Evolutionary conservation across 345 rosid species (phyloP).

Genomic region (Rubroshorea leprosula): DNA sequence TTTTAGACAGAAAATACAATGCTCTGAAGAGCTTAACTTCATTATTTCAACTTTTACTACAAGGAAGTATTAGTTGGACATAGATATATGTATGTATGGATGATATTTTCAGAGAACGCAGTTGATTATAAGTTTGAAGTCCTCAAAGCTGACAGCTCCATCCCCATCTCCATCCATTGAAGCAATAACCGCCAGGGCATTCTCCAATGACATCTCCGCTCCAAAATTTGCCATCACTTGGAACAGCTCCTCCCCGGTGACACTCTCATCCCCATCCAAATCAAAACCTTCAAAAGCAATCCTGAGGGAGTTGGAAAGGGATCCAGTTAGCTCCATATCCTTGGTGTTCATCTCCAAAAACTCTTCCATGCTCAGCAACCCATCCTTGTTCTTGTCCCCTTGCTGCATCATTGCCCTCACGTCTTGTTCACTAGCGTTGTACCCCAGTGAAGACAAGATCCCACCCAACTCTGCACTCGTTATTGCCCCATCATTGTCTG

Average conservation of each 20-base stretch:
- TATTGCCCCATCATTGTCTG: conserved; percentile 49
- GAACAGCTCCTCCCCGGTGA: conserved; percentile 39
- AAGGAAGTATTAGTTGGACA: too few species aligned
- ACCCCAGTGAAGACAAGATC: conserved; percentile 47
- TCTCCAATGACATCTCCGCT: conserved; percentile 22
- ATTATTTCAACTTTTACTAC: too few species aligned
- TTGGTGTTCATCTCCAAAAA: conserved; percentile 60
- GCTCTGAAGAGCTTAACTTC: too few species aligned
- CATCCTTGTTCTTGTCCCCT: conserved; percentile 47
- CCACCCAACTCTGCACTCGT: conserved; percentile 54
- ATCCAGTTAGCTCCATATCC: conserved; percentile 33
- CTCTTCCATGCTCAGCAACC: conserved; percentile 48
- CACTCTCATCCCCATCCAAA: conserved; percentile 17
- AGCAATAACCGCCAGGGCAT: conserved; percentile 33
- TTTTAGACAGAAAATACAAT: too few species aligned
- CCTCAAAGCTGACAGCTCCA: conserved; percentile 40
- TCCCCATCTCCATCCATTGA: conserved; percentile 52
- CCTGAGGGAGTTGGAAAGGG: conserved; percentile 25
- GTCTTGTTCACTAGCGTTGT: conserved; percentile 38
- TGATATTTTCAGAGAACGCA: conserved; percentile 30
- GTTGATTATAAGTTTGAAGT: conserved; percentile 31
- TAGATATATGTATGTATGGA: too few species aligned
- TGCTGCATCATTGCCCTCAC: conserved; percentile 46
- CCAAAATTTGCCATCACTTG: conserved; percentile 24
- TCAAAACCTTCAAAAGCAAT: conserved; percentile 29